phyloP scores from a whole-genome alignment of 2,329 filamentous ascomycete species.

The Aspergillus puulaauensis region DNA sequence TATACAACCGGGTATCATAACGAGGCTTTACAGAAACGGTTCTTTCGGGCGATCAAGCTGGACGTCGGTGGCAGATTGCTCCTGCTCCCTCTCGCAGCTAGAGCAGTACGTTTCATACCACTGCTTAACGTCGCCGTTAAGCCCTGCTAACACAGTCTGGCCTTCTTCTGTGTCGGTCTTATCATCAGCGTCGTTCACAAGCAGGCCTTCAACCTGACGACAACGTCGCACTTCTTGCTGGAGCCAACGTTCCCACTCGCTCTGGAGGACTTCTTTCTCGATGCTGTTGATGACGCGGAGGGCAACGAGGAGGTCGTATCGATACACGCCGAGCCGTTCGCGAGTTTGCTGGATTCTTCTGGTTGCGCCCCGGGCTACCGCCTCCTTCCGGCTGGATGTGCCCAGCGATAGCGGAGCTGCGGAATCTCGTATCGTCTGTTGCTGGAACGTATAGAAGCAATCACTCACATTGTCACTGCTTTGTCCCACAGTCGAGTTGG shows the following conservation, averaged over 20 bases:
- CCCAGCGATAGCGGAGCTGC: constrained; percentile 31
- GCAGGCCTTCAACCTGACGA: constrained; percentile 57
- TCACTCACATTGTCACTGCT: constrained; percentile 29
- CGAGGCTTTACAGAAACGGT: constrained; percentile 17
- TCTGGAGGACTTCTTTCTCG: constrained; percentile 79
- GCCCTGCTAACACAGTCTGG: constrained; percentile 30
- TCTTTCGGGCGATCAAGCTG: constrained; percentile 15
- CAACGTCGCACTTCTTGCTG: constrained; percentile 75
- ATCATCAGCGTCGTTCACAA: constrained; percentile 30
- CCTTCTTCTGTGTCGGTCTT: constrained; percentile 23
- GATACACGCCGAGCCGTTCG: constrained; percentile 76
- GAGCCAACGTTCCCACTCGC: constrained; percentile 94
- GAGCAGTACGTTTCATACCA: constrained; percentile 64
- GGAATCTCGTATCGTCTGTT: constrained; percentile 38
- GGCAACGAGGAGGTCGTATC: constrained; percentile 87
- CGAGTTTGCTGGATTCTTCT: constrained; percentile 74
- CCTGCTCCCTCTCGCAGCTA: constrained; percentile 54
- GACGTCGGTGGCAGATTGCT: constrained; percentile 25
- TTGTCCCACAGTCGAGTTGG: constrained; percentile 33
- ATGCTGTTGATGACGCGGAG: constrained; percentile 87
- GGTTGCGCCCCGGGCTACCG: constrained; percentile 34
- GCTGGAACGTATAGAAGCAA: constrained; percentile 47
- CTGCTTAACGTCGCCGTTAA: constrained; percentile 48
- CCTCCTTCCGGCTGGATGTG: constrained; percentile 27
- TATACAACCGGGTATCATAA: constrained; percentile 32